Evolutionary conservation across 169 alveolate genomes (phyloP).

Genomic region (Plasmodium yoelii): DNA sequence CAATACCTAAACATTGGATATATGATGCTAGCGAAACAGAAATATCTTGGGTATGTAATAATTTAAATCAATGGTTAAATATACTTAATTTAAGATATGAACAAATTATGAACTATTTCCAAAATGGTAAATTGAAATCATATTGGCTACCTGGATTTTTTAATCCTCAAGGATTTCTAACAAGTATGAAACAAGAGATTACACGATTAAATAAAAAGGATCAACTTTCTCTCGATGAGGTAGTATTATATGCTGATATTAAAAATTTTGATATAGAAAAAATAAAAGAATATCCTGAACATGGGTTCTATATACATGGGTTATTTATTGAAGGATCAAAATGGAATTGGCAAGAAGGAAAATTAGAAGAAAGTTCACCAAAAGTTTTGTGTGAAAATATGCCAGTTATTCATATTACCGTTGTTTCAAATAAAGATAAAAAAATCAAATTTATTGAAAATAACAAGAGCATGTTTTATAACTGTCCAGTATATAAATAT

Average conservation of each 20-base stretch:
- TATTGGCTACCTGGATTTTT: slow-evolving; percentile 96
- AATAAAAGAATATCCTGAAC: slow-evolving; percentile 87
- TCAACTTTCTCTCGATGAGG: slow-evolving; percentile 95
- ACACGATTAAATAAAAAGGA: slow-evolving; percentile 93
- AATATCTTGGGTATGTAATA: slow-evolving; percentile 96
- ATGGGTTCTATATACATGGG: slow-evolving; percentile 95
- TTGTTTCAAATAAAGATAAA: slow-evolving; percentile 91
- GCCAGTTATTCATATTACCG: slow-evolving; percentile 93
- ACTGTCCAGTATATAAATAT: slow-evolving; percentile 95
- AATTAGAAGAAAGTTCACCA: slow-evolving; percentile 93
- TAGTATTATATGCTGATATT: slow-evolving; percentile 92
- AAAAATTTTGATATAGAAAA: slow-evolving; percentile 86
- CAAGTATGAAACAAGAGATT: slow-evolving; percentile 96
- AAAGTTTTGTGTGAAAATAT: slow-evolving; percentile 88
- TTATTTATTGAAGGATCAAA: slow-evolving; percentile 96
- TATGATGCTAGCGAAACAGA: slow-evolving; percentile 97
- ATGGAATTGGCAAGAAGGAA: slow-evolving; percentile 93
- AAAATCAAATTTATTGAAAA: slow-evolving; percentile 87
- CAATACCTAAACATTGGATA: slow-evolving; percentile 95
- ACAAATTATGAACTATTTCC: slow-evolving; percentile 94
- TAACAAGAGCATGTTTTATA: slow-evolving; percentile 89
- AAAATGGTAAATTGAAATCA: slow-evolving; percentile 93
- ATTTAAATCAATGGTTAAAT: slow-evolving; percentile 96
- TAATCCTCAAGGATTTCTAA: slow-evolving; percentile 96
- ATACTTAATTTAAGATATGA: slow-evolving; percentile 93